A percentile compares a stretch with the other conserved stretches of the same genome.
Conservation (phyloP, 345 rosid species). For the Arabis hirsuta region DNA sequence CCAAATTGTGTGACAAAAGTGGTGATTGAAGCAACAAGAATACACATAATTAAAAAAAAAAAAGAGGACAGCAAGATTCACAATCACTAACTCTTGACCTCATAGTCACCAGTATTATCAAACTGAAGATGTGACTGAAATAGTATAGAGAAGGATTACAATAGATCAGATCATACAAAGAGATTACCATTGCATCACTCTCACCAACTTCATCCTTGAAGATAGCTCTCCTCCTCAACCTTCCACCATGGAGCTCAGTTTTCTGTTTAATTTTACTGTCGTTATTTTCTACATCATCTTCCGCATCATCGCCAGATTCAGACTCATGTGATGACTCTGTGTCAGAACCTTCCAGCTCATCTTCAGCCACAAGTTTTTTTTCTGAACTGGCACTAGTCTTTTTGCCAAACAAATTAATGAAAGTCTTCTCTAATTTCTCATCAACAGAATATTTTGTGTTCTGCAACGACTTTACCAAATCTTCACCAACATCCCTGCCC, state of each 20-base stretch:
- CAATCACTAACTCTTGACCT: slow-evolving; percentile 12
- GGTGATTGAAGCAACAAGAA: slow-evolving; percentile 14
- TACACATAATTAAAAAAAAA: background rate
- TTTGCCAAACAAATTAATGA: slow-evolving; percentile 68
- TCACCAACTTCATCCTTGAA: slow-evolving; percentile 54
- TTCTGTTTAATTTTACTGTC: slow-evolving; percentile 48
- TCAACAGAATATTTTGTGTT: slow-evolving; percentile 81
- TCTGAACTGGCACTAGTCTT: slow-evolving; percentile 46
- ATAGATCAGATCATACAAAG: slow-evolving; percentile 32
- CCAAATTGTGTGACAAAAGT: slow-evolving; percentile 15
- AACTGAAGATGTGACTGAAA: slow-evolving; percentile 9
- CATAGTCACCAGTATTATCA: slow-evolving; percentile 14
- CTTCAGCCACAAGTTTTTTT: slow-evolving; percentile 44
- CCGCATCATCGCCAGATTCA: slow-evolving; percentile 45
- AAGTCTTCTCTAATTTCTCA: slow-evolving; percentile 81
- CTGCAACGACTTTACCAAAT: slow-evolving; percentile 81
- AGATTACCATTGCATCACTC: slow-evolving; percentile 49
- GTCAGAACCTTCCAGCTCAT: slow-evolving; percentile 42
- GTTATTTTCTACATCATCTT: slow-evolving; percentile 45
- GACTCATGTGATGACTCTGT: slow-evolving; percentile 48
- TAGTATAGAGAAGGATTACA: background rate
- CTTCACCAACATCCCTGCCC: slow-evolving; percentile 80
- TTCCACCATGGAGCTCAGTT: slow-evolving; percentile 68
- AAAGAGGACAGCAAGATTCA: slow-evolving; percentile 5
- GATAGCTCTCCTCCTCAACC: slow-evolving; percentile 82